Evolutionary conservation across 1,284 basidiomycete genomes (phyloP).

Genomic region (Malassezia arunalokei): DNA sequence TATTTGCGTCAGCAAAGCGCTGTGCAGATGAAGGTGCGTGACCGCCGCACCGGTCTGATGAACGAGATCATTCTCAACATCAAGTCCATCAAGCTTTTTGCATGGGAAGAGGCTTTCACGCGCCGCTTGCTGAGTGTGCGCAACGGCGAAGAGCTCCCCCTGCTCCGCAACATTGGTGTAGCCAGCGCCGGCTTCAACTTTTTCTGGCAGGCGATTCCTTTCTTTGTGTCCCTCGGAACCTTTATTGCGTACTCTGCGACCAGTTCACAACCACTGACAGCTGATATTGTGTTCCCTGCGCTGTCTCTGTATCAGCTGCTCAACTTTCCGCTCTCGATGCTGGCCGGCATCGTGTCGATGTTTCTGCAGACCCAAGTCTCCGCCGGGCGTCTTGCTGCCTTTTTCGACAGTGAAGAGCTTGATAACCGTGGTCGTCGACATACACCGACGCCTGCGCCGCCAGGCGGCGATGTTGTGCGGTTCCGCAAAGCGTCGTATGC

Average conservation of each 20-base stretch:
- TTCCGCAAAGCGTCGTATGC: slow-evolving; percentile 48
- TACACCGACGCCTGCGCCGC: not conserved
- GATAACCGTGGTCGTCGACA: slow-evolving; percentile 46
- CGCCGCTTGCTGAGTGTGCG: slow-evolving; percentile 62
- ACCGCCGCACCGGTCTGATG: slow-evolving; percentile 51
- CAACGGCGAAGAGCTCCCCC: slow-evolving; percentile 70
- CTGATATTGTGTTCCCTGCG: slow-evolving; percentile 84
- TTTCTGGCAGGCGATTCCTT: slow-evolving; percentile 43
- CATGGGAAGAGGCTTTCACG: slow-evolving; percentile 72
- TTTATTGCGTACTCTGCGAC: slow-evolving; percentile 68
- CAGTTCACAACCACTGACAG: slow-evolving; percentile 63
- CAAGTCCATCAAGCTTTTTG: slow-evolving; percentile 56
- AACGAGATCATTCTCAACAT: slow-evolving; percentile 58
- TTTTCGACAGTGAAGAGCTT: slow-evolving; percentile 67
- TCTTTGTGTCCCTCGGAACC: slow-evolving; percentile 60
- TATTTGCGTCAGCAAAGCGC: slow-evolving; percentile 68
- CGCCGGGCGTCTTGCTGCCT: slow-evolving; percentile 63
- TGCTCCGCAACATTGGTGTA: slow-evolving; percentile 50
- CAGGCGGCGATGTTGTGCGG: slow-evolving; percentile 47
- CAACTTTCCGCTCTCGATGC: slow-evolving; percentile 71
- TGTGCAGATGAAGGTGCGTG: slow-evolving; percentile 78
- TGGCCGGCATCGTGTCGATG: slow-evolving; percentile 54
- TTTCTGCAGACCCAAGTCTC: slow-evolving; percentile 66
- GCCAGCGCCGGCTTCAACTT: slow-evolving; percentile 41
- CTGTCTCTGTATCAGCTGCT: slow-evolving; percentile 84